Evolutionary conservation across 2,329 filamentous ascomycete species (phyloP), one percentile per base, ranked within the genome.

Genomic region (Teratosphaeria nubilosa): DNA sequence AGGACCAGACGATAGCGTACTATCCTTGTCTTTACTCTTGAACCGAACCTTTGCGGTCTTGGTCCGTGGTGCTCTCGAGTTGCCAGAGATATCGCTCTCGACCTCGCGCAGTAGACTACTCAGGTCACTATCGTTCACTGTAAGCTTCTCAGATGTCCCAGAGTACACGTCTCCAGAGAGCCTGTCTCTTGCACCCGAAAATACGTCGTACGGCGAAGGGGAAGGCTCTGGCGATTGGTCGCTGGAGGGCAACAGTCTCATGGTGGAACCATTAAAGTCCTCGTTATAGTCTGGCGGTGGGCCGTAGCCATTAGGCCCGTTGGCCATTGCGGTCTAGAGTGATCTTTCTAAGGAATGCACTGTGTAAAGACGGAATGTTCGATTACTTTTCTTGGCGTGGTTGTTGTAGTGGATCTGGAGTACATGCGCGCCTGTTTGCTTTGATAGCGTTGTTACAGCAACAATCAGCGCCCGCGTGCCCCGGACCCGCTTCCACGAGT

Each of bases 241-340:
- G 48, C 67, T 70, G 62, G 74, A 74, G 62, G 77, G 77, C 71
- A 80, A 72, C 67, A 80, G 70, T 59, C 77, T 76, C 77, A 80
- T 78, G 52, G 75, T 77, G 57, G 76, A 72, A 58, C 74, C 74
- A 66, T 73, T 70, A 56, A 63, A 73, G 57, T 65, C 67, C 16
- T 59, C 56, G 5, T 64, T 60, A 64, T 79, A 80, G 64, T 73
- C 70, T 61, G 77, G 76, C 53, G 76, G 76, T 20, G 68, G 68
- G 14, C 65, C 68, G 58, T 69, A 70, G 67, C 64, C 64, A 53
- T 61, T 56, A 27, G 62, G 62, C 5, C 41, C 41, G 41, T 48
- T 11, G 6, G 41, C 41, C 41, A 48, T 48, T 48, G 41, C 41
- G 41, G 20, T 22, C 16, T 20, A 5, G 20, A 20, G 9, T 48